Conservation (phyloP, 176 grass and related monocot genomes). For the Puccinellia tenuiflora region DNA sequence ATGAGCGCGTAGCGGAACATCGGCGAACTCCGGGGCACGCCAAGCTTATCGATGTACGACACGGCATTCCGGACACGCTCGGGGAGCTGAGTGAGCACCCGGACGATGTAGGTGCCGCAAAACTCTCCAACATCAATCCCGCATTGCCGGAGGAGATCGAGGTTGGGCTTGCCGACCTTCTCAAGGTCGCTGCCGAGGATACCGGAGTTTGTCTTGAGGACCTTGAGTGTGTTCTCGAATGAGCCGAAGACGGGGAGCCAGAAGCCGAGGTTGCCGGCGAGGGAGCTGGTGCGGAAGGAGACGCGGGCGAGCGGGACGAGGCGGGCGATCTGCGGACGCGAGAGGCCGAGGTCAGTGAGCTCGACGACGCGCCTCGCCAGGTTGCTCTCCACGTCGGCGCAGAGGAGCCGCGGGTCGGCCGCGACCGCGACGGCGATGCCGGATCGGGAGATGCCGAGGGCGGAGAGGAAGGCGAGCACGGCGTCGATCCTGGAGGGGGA, state of each 20-base stretch:
- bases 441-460: not conserved
- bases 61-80: not conserved
- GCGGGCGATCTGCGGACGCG: constrained; percentile 4
- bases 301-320: not conserved
- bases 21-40: not conserved
- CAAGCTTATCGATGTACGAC: not conserved
- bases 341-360: constrained; percentile 10
- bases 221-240: not conserved
- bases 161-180: constrained; percentile 24
- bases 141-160: constrained; percentile 15
- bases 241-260: constrained; percentile 29
- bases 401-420: constrained; percentile 7
- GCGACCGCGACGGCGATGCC: not conserved
- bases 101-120: not conserved
- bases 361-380: not conserved
- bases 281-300: not conserved
- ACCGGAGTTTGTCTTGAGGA: not conserved
- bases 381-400: constrained; percentile 1
- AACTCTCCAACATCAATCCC: not conserved
- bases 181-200: not conserved
- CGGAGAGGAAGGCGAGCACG: constrained; percentile 26
- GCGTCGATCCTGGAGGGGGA: constrained; percentile 14
- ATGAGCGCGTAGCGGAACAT: not conserved
- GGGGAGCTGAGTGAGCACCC: not conserved
- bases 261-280: not conserved